phyloP scores from a whole-genome alignment of 2,329 filamentous ascomycete species.

The Botryosphaeria agaves region DNA sequence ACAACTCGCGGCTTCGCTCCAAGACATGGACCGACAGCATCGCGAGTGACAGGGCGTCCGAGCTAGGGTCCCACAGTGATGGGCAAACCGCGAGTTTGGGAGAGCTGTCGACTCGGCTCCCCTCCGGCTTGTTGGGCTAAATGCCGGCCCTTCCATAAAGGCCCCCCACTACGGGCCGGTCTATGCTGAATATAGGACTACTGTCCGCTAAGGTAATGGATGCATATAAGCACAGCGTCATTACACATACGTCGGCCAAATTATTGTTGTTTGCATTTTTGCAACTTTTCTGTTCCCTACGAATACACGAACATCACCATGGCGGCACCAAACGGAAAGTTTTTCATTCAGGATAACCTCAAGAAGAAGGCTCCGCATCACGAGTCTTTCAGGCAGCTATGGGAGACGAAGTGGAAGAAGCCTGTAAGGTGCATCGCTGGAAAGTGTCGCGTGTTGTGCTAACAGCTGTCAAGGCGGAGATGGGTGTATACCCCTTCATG shows the following conservation, averaged over 20 bases:
- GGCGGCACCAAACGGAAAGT: slow-evolving; percentile 23
- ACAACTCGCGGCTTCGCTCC: too few species aligned
- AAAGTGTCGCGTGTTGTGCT: slow-evolving; percentile 21
- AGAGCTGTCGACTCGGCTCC: too few species aligned
- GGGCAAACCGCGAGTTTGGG: too few species aligned
- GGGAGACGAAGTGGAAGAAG: slow-evolving; percentile 62
- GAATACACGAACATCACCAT: slow-evolving; percentile 10
- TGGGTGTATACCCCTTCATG: slow-evolving; percentile 58
- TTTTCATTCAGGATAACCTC: slow-evolving; percentile 30
- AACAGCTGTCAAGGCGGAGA: slow-evolving; percentile 19
- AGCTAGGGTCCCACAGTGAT: too few species aligned
- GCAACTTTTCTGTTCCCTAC: not conserved
- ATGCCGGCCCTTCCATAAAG: not conserved
- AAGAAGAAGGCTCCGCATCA: slow-evolving; percentile 25
- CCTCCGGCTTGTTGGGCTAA: too few species aligned
- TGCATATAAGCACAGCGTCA: not conserved
- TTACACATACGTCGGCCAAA: not conserved
- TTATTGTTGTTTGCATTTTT: not conserved
- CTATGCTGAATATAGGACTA: not conserved
- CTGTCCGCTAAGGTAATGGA: not conserved
- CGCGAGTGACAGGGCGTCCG: too few species aligned
- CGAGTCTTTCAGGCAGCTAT: slow-evolving; percentile 31
- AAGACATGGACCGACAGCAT: too few species aligned
- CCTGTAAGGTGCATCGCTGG: slow-evolving; percentile 29
- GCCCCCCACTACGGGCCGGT: not conserved